Conservation (phyloP, 495 filamentous ascomycete species). For the Cercophora sp. region DNA sequence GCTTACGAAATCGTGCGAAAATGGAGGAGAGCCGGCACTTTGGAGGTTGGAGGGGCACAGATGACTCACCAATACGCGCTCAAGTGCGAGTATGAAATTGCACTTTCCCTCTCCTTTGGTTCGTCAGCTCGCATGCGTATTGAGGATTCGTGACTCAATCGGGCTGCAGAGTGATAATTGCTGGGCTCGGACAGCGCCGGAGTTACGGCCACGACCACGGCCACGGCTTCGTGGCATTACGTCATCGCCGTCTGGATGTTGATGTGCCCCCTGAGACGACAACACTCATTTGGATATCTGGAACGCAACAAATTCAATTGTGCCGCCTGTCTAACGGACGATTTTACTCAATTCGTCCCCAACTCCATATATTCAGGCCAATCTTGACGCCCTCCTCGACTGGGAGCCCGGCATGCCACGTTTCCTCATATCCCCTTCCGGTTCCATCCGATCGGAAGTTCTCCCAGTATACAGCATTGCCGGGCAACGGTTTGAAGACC, state of each 20-base stretch:
- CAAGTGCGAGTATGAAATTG: too few relatives aligned
- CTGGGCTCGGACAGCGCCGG: neutral
- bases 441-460: slow-evolving; percentile 45
- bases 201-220: too few relatives aligned
- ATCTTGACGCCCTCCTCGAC: slow-evolving; percentile 41
- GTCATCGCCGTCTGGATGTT: neutral
- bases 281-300: neutral
- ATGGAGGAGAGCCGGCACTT: too few relatives aligned
- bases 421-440: slow-evolving; percentile 41
- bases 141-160: slow-evolving; percentile 3
- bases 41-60: too few relatives aligned
- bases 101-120: too few relatives aligned
- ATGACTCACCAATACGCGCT: too few relatives aligned
- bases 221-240: neutral
- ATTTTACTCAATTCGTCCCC: slow-evolving; percentile 29
- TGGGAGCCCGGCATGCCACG: slow-evolving; percentile 47
- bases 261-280: too few relatives aligned
- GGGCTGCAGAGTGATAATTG: neutral
- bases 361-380: slow-evolving; percentile 49
- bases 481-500: slow-evolving; percentile 37
- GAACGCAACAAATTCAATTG: too few relatives aligned
- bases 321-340: neutral
- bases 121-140: too few relatives aligned
- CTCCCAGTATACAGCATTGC: slow-evolving; percentile 50
- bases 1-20: too few relatives aligned